phyloP scores from a whole-genome alignment of 1,284 basidiomycete genomes.

The Naganishia sp. region DNA sequence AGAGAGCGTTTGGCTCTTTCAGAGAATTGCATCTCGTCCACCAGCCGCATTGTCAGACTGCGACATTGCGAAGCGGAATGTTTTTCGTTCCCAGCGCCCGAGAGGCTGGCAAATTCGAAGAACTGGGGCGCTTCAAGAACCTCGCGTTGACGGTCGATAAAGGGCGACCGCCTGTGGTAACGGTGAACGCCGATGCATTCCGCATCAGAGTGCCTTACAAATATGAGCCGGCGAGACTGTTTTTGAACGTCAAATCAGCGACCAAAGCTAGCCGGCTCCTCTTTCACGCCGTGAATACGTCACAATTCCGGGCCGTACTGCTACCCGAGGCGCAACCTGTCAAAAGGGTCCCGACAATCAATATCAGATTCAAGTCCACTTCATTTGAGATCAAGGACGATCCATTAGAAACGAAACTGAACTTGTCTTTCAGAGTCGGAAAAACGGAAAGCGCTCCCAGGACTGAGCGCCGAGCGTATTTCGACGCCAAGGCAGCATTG shows the following conservation, averaged over 20 bases:
- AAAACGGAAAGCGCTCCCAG: constrained; percentile 73
- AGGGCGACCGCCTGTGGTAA: constrained; percentile 33
- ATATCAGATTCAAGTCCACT: constrained; percentile 63
- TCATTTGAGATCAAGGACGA: constrained; percentile 86
- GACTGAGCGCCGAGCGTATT: constrained; percentile 75
- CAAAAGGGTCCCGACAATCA: constrained; percentile 69
- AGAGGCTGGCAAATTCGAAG: constrained; percentile 67
- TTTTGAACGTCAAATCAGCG: constrained; percentile 66
- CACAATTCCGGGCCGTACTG: constrained; percentile 45
- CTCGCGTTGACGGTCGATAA: constrained; percentile 59
- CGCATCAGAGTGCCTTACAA: constrained; percentile 77
- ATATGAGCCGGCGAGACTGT: constrained; percentile 71
- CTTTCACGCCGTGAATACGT: constrained; percentile 44
- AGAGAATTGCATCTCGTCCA: constrained; percentile 41
- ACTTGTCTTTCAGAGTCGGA: constrained; percentile 76
- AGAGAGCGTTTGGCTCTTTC: constrained; percentile 45
- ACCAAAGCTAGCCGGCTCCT: constrained; percentile 72
- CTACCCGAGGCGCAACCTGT: constrained; percentile 68
- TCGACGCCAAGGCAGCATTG: constrained; percentile 64
- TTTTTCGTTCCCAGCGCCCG: constrained; percentile 56
- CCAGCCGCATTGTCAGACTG: constrained; percentile 39
- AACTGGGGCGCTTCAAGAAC: constrained; percentile 67
- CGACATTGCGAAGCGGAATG: constrained; percentile 51
- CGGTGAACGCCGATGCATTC: constrained; percentile 61
- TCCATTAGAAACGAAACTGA: constrained; percentile 77